These are phyloP conservation scores for Tagetes patula DNA, from an alignment of 129 eudicot genomes.

Conservation along the genomic window DNA sequence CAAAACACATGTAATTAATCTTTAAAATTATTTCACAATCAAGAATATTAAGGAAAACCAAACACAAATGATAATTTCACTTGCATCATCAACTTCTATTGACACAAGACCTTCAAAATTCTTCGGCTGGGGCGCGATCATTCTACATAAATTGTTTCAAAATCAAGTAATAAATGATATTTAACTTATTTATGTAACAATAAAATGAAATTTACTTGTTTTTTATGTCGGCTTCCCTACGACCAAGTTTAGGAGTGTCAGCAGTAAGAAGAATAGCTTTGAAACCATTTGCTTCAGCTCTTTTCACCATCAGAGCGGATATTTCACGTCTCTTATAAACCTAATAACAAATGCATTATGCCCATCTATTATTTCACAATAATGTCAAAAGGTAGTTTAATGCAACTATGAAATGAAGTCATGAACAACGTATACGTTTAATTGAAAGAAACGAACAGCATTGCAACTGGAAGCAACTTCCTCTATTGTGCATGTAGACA, in stretches of 20 bases:
- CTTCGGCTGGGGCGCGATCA: slow-evolving; percentile 79
- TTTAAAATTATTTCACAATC: neutral
- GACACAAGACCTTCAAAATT: slow-evolving; percentile 81
- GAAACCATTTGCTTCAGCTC: slow-evolving; percentile 85
- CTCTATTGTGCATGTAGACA: slow-evolving; percentile 73
- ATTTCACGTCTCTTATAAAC: slow-evolving; percentile 59
- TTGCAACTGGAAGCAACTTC: slow-evolving; percentile 88
- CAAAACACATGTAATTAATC: slow-evolving; percentile 16
- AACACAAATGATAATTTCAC: slow-evolving; percentile 35
- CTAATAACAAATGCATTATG: slow-evolving; percentile 34
- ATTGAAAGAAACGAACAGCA: slow-evolving; percentile 79
- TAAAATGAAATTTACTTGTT: slow-evolving; percentile 79
- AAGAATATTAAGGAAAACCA: neutral
- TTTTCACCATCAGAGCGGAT: slow-evolving; percentile 69
- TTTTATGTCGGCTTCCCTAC: slow-evolving; percentile 88
- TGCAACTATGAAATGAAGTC: slow-evolving; percentile 21
- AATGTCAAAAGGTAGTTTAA: neutral
- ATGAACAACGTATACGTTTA: slow-evolving; percentile 52
- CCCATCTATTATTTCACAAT: slow-evolving; percentile 7
- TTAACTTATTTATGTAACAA: neutral
- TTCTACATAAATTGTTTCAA: slow-evolving; percentile 42
- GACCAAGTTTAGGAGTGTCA: slow-evolving; percentile 87
- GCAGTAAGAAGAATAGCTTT: slow-evolving; percentile 86
- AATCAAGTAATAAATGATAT: no score
- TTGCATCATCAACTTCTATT: slow-evolving; percentile 55